Percentiles rank a stretch among this genome's conserved stretches.
phyloP scores from a whole-genome alignment of 129 eudicot species.

The Pseudognaphalium luteoalbum region DNA sequence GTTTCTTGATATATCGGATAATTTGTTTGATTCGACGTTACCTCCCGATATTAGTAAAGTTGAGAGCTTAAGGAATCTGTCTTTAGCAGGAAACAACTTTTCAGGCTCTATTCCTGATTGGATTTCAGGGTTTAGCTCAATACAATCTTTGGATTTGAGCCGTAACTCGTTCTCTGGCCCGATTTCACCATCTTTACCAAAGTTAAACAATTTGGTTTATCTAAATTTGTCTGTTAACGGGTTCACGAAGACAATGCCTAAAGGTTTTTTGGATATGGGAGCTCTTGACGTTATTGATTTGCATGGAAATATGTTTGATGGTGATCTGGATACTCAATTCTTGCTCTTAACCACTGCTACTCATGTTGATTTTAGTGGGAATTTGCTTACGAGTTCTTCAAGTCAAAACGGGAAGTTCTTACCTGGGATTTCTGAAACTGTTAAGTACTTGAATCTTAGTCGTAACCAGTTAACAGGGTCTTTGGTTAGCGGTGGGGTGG shows the following conservation, averaged over 20 bases:
- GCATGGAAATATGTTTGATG: constrained; percentile 84
- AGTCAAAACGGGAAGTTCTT: constrained; percentile 51
- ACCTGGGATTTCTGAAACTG: constrained; percentile 64
- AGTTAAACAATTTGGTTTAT: constrained; percentile 55
- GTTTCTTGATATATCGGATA: constrained; percentile 72
- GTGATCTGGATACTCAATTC: constrained; percentile 66
- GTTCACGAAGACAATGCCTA: constrained; percentile 59
- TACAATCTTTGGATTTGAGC: constrained; percentile 78
- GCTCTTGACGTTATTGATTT: constrained; percentile 78
- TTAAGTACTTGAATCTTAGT: constrained; percentile 86
- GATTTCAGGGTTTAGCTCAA: constrained; percentile 66
- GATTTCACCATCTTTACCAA: constrained; percentile 54
- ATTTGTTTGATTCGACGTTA: constrained; percentile 61
- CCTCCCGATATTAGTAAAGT: constrained; percentile 66
- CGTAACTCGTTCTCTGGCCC: constrained; percentile 76
- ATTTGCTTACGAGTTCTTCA: constrained; percentile 55
- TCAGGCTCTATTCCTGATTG: constrained; percentile 78
- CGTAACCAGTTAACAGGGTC: constrained; percentile 76
- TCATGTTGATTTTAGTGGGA: constrained; percentile 84
- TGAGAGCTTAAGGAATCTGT: constrained; percentile 62
- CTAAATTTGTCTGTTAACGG: constrained; percentile 70
- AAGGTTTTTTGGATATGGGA: constrained; percentile 63
- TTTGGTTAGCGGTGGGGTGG: constrained; percentile 62
- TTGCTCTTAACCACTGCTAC: constrained; percentile 72
- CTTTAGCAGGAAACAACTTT: constrained; percentile 86